These are phyloP conservation scores for Diplodia mutila DNA, from an alignment of 2,329 filamentous ascomycete genomes.

Conservation along the genomic window DNA sequence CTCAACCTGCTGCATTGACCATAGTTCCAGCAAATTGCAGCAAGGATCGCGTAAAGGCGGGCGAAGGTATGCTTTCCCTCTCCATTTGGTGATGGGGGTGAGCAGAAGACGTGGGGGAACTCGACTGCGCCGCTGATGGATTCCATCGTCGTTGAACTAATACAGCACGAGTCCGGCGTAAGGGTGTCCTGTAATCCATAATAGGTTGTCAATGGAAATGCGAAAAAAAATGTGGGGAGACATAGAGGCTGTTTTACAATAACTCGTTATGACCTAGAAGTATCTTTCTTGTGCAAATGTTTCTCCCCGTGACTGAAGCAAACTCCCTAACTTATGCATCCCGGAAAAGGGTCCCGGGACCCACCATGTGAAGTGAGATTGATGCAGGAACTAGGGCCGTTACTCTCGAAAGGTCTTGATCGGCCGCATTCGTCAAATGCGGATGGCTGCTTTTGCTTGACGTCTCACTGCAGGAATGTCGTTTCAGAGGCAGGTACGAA, in stretches of 20 bases:
- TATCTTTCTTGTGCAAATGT: not conserved
- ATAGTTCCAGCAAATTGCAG: not conserved
- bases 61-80: not conserved
- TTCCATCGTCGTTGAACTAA: not conserved
- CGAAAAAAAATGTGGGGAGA: not conserved
- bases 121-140: not conserved
- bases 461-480: not conserved
- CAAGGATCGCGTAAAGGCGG: not conserved
- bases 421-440: not conserved
- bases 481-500: constrained; percentile 10
- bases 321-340: not conserved
- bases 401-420: not conserved
- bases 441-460: not conserved
- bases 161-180: not conserved
- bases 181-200: not conserved
- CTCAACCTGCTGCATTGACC: not conserved
- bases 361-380: not conserved
- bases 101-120: not conserved
- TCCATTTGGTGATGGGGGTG: not conserved
- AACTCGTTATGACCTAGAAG: not conserved
- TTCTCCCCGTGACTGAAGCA: not conserved
- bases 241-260: not conserved
- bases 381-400: not conserved
- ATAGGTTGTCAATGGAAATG: not conserved
- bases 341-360: not conserved